These are phyloP conservation scores for Magnusiomyces magnusii DNA, from an alignment of 1,139 yeast species.

Conservation along the genomic window DNA sequence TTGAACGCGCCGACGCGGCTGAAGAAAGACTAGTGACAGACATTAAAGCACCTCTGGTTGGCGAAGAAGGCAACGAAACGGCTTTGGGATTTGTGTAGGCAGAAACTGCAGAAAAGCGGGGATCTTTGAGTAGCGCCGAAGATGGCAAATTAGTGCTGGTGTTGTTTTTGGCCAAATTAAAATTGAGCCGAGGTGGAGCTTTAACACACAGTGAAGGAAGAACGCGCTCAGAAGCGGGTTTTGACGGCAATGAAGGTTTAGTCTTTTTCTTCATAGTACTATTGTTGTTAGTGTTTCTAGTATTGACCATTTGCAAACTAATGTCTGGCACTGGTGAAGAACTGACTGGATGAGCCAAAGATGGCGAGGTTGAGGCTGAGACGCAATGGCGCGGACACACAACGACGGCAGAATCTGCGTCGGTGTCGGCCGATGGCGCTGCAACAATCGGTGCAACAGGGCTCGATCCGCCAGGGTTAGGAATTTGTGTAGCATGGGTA, in stretches of 20 bases:
- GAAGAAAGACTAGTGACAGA: constrained; percentile 6
- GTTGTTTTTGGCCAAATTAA: background rate
- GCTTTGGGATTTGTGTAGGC: background rate
- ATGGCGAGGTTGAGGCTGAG: background rate
- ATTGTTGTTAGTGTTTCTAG: too few relatives aligned
- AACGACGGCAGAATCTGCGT: background rate
- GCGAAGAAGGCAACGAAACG: constrained; percentile 8
- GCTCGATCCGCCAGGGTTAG: background rate
- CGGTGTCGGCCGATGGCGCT: background rate
- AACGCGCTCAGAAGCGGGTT: constrained; percentile 9
- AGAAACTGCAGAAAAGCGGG: constrained; percentile 13
- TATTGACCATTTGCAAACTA: too few relatives aligned
- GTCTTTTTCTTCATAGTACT: background rate
- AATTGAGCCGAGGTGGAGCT: constrained; percentile 5
- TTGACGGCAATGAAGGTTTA: background rate
- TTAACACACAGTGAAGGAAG: constrained; percentile 11
- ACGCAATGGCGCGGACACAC: background rate
- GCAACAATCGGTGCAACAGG: background rate
- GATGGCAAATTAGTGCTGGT: background rate
- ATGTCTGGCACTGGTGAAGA: too few relatives aligned
- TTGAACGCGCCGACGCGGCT: background rate
- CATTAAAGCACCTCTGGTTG: constrained; percentile 8
- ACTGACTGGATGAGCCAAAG: background rate
- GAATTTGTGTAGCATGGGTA: background rate
- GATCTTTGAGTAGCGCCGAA: constrained; percentile 1